These are phyloP conservation scores for Cruciata laevipes DNA, from an alignment of 257 asterid species.

Conservation along the genomic window DNA sequence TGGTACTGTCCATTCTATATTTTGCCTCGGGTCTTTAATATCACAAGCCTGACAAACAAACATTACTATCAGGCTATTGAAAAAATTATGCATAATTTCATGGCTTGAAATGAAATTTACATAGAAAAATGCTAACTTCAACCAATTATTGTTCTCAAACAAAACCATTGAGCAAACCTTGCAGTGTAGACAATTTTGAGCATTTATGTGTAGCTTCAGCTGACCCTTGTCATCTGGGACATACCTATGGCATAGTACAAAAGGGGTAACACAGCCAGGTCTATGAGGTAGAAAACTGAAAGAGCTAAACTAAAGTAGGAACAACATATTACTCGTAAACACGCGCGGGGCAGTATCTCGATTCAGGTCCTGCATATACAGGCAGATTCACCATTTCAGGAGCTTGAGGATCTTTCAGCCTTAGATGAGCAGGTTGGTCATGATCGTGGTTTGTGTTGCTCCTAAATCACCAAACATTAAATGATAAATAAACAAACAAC, in stretches of 20 bases:
- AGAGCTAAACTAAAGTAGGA: neutral
- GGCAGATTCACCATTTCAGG: conserved; percentile 76
- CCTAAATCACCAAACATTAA: conserved; percentile 33
- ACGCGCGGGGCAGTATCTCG: conserved; percentile 95
- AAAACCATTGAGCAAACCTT: conserved; percentile 44
- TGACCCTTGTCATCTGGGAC: conserved; percentile 55
- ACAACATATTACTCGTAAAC: conserved; percentile 69
- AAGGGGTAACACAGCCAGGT: conserved; percentile 1
- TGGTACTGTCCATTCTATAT: conserved; percentile 90
- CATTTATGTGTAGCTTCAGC: conserved; percentile 79
- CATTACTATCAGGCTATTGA: neutral
- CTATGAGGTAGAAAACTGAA: neutral
- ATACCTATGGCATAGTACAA: conserved; percentile 36
- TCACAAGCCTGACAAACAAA: conserved; percentile 74
- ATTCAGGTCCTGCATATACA: conserved; percentile 72
- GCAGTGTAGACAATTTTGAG: conserved; percentile 96
- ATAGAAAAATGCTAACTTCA: no score
- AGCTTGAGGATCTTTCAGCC: conserved; percentile 50
- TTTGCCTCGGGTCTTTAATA: conserved; percentile 87
- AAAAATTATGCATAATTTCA: neutral
- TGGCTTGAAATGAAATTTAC: neutral
- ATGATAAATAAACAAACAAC: conserved; percentile 4
- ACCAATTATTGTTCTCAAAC: neutral
- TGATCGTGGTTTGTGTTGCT: conserved; percentile 95
- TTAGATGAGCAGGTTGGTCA: conserved; percentile 93